Conservation (phyloP, 495 filamentous ascomycete genomes). For the Lepraria neglecta region DNA sequence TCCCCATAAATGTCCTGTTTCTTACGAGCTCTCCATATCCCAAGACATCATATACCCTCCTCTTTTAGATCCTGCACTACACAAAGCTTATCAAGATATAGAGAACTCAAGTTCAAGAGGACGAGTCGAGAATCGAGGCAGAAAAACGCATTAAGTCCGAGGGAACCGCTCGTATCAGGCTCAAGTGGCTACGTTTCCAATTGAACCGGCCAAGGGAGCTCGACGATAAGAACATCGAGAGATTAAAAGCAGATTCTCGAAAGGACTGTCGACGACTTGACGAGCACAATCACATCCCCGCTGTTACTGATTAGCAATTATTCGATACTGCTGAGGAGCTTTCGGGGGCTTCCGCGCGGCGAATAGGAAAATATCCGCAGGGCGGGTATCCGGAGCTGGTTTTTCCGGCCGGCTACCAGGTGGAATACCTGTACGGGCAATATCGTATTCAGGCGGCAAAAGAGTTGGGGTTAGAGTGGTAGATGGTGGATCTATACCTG, state of each 20-base stretch:
- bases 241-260: conserved; percentile 2
- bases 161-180: conserved; percentile 3
- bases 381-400: conserved; percentile 9
- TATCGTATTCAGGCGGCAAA: conserved; percentile 5
- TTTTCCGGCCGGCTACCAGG: conserved; percentile 12
- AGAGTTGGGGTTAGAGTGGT: not conserved
- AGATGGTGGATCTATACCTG: conserved; percentile 4
- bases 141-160: not conserved
- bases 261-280: conserved; percentile 4
- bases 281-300: not conserved
- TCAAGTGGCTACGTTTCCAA: conserved; percentile 2
- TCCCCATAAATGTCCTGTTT: not conserved
- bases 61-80: not conserved
- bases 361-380: conserved; percentile 8
- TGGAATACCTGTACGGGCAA: conserved; percentile 4
- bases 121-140: conserved; percentile 6
- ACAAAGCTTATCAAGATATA: conserved; percentile 22
- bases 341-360: not conserved
- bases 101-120: not conserved
- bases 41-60: not conserved
- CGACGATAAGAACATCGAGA: conserved; percentile 9
- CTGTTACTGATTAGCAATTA: not conserved
- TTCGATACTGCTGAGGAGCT: not conserved
- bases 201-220: not conserved
- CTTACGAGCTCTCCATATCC: not conserved